A percentile compares a stretch with the other conserved stretches of the same genome.
These are phyloP conservation scores for Fusarium floridanum DNA, from an alignment of 2,329 filamentous ascomycete genomes.

Conservation along the genomic window DNA sequence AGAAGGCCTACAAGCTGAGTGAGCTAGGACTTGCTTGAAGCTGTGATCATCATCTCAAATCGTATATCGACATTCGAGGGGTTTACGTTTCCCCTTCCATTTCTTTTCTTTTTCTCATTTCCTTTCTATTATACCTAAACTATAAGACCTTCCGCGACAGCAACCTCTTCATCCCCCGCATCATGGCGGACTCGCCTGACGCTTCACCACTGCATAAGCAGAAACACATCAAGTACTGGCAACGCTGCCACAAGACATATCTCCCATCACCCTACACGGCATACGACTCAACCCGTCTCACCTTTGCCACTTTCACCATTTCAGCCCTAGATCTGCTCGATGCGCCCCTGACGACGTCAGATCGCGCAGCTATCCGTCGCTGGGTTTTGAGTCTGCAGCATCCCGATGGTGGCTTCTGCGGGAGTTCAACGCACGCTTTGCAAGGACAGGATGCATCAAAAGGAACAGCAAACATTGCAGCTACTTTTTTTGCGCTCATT, in stretches of 20 bases:
- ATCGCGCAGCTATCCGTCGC: conserved; percentile 63
- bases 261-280: conserved; percentile 87
- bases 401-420: conserved; percentile 87
- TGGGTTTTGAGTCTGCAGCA: conserved; percentile 94
- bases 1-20: not conserved
- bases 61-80: not conserved
- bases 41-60: conserved; percentile 8
- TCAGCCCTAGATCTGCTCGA: conserved; percentile 86
- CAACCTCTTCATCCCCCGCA: not conserved
- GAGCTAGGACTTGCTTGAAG: conserved; percentile 16
- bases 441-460: conserved; percentile 58
- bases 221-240: conserved; percentile 91
- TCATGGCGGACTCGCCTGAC: conserved; percentile 35
- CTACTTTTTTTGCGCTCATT: conserved; percentile 89
- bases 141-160: not conserved
- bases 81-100: not conserved
- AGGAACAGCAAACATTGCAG: conserved; percentile 78
- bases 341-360: conserved; percentile 63
- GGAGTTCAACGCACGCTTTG: conserved; percentile 76
- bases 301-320: conserved; percentile 89
- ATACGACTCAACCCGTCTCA: conserved; percentile 92
- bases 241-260: conserved; percentile 84
- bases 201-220: conserved; percentile 65
- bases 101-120: not conserved
- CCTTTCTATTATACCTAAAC: not conserved